These are phyloP conservation scores for Paraphoma sp. DNA, from an alignment of 2,329 filamentous ascomycete species.

Conservation along the genomic window DNA sequence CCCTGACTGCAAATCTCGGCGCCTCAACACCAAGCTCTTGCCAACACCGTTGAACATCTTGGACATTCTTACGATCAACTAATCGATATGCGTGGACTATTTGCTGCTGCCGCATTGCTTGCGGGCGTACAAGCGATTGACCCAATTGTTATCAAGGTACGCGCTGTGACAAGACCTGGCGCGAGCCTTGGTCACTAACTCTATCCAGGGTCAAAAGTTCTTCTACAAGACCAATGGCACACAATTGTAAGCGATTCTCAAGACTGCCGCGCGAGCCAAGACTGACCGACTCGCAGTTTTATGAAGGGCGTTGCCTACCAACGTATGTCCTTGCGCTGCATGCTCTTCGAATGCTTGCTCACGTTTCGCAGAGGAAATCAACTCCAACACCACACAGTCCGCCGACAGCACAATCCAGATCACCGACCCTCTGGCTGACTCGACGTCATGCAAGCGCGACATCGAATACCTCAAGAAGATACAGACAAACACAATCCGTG, in stretches of 20 bases:
- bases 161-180: slow-evolving; percentile 7
- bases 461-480: slow-evolving; percentile 80
- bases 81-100: slow-evolving; percentile 62
- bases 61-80: slow-evolving; percentile 25
- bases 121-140: slow-evolving; percentile 63
- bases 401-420: slow-evolving; percentile 61
- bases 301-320: slow-evolving; percentile 97
- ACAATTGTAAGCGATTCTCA: slow-evolving; percentile 59
- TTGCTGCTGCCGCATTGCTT: slow-evolving; percentile 59
- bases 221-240: slow-evolving; percentile 80
- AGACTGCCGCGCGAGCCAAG: slow-evolving; percentile 3
- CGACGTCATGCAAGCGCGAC: slow-evolving; percentile 77
- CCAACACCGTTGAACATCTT: slow-evolving; percentile 35
- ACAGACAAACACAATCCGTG: slow-evolving; percentile 90
- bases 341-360: slow-evolving; percentile 7
- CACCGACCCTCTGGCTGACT: slow-evolving; percentile 82
- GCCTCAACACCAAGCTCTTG: slow-evolving; percentile 30
- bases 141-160: slow-evolving; percentile 74
- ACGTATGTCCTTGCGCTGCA: slow-evolving; percentile 48
- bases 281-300: slow-evolving; percentile 59
- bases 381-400: slow-evolving; percentile 59
- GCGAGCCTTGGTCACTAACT: slow-evolving; percentile 13
- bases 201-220: slow-evolving; percentile 75
- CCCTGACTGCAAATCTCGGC: slow-evolving; percentile 26
- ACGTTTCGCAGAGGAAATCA: slow-evolving; percentile 63